Evolutionary conservation across 2,329 filamentous ascomycete species (phyloP), one percentile per base, ranked within the genome.

Genomic region (Apiospora koreana): DNA sequence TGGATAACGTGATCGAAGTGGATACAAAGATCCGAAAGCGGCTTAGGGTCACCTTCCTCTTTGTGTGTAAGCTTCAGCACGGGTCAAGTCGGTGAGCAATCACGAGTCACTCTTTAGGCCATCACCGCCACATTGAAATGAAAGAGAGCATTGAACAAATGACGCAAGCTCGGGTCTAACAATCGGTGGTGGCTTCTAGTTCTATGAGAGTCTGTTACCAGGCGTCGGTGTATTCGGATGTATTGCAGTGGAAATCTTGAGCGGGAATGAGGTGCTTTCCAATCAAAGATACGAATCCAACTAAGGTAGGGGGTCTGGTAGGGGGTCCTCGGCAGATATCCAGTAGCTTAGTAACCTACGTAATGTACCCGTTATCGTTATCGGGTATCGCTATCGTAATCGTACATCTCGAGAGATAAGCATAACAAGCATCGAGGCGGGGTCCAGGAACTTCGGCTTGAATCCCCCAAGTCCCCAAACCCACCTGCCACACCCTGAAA

Each of bases 41-140:
- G 54, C 28, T 12, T 62, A 62, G 31, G 9, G 8, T 8, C 9
- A 3, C 18, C 10, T 62, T 62, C 54, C 54, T n/a, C 54, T 62
- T 43, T 66, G 65, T 46, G 41, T 46, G 41, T 46, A 46, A 46
- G 38, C 38, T 66, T 12, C 35, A 43, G 41, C 41, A 66, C 38
- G 65, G 65, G 65, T 67, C 41, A 21, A 5, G 65, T 67, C 65
- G 65, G 65, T 67, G 65, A 67, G 65, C 65, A 67, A 46, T 67
- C 65, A 67, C 65, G 65, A 67, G 65, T 46, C 65, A 45, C 42
- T 21, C 21, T 12, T 35, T 35, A 3, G 42, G 18, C 35, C 23
- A n/a, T 67, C 42, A 67, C 35, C 42, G 65, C 42, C 65, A 67
- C 25, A 28, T 43, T 43, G 41, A 21, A n/a, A 42, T 21, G 21